Conservation (phyloP, 257 asterid genomes). For the Jacaranda mimosifolia region DNA sequence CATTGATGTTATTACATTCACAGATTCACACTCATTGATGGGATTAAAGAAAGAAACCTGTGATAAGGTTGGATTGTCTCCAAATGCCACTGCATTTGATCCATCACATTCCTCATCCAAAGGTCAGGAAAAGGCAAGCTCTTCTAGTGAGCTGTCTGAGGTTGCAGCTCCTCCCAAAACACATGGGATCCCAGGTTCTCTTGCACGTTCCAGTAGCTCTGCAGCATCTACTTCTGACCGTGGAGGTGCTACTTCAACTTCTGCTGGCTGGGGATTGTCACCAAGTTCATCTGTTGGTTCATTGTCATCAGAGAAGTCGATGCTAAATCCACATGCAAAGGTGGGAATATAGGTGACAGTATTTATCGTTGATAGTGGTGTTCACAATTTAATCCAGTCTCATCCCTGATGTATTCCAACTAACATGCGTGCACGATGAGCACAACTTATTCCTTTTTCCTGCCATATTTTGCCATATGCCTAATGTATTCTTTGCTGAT, state of each 20-base stretch:
- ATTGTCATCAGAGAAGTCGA: slow-evolving; percentile 66
- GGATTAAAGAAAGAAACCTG: slow-evolving; percentile 44
- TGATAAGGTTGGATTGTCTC: slow-evolving; percentile 54
- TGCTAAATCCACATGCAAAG: slow-evolving; percentile 74
- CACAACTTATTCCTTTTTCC: not conserved
- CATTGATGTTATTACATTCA: slow-evolving; percentile 10
- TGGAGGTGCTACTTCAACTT: slow-evolving; percentile 56
- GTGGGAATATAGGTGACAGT: slow-evolving; percentile 30
- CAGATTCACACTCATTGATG: slow-evolving; percentile 43
- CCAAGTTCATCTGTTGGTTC: slow-evolving; percentile 72
- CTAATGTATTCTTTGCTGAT: slow-evolving; percentile 5
- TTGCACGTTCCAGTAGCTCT: slow-evolving; percentile 48
- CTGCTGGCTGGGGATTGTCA: slow-evolving; percentile 61
- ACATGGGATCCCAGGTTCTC: slow-evolving; percentile 41
- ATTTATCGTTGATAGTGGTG: not conserved
- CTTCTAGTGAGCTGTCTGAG: slow-evolving; percentile 43
- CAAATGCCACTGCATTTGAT: slow-evolving; percentile 57
- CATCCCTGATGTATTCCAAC: not conserved
- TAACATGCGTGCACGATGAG: not conserved
- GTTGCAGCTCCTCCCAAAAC: slow-evolving; percentile 42
- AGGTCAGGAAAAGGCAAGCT: slow-evolving; percentile 50
- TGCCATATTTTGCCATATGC: not conserved
- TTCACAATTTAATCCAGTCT: not conserved
- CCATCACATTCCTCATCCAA: slow-evolving; percentile 47
- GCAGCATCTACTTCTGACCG: slow-evolving; percentile 54